phyloP scores from a whole-genome alignment of 257 asterid species.

The Solanum clarkiae region DNA sequence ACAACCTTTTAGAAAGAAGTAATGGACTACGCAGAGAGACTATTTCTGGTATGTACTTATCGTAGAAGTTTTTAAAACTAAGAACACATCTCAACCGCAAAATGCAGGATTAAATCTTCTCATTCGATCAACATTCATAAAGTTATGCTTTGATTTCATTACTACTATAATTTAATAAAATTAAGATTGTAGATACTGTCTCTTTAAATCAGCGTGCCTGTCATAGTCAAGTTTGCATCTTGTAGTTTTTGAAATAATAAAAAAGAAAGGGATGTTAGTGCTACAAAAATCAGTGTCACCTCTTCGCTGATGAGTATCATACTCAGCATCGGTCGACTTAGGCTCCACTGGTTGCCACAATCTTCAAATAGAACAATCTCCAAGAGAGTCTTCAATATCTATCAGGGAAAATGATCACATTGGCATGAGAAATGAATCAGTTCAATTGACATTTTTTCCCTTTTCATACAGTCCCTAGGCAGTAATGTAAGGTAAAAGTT shows the following conservation, averaged over 20 bases:
- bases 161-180: neutral
- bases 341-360: constrained; percentile 93
- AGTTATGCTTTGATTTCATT: neutral
- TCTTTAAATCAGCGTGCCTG: neutral
- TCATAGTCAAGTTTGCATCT: neutral
- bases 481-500: neutral
- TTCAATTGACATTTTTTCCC: neutral
- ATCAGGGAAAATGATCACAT: constrained; percentile 3
- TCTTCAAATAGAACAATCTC: constrained; percentile 96
- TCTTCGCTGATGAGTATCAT: constrained; percentile 83
- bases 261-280: neutral
- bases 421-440: neutral
- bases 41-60: neutral
- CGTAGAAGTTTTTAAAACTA: neutral
- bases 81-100: neutral
- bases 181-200: neutral
- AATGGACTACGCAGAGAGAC: neutral
- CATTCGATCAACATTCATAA: neutral
- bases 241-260: neutral
- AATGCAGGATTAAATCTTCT: neutral
- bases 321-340: constrained; percentile 94
- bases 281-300: constrained; percentile 24
- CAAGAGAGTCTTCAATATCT: constrained; percentile 82
- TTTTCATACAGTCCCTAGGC: neutral
- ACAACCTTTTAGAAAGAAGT: neutral